Base-by-base conservation (phyloP, 345 rosid genomes). In the Gossypioides kirkii region DNA sequence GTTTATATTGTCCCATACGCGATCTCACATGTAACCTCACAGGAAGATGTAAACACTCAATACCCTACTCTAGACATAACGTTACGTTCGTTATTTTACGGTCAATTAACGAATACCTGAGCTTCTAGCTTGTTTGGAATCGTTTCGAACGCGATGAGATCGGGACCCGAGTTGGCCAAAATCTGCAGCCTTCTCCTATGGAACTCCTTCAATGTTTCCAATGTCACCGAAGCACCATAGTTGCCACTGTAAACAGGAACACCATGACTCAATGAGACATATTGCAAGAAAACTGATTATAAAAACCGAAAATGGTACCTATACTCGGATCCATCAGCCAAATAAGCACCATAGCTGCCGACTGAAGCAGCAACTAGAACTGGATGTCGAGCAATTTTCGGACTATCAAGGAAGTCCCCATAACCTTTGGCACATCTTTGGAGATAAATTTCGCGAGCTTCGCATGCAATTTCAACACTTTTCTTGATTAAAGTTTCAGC, bases 291-390 rank as follows among this genome's bases (percentile, higher is more conserved):
- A 25, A 54, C 26, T 20, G 20, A 16, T 58, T 11, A 11, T 25
- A 4, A 25, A 50, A 17, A 58, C 62, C 38, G 25, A 6, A 58
- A 25, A 25, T 58, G 28, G 62, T 46, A 87, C 97, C 93, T 91
- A 73, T 94, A 94, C 76, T 94, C 98, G 2, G 98, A 91, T 9
- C 96, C 98, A 82, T 91, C 97, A 25, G 97, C 93, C 77, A 94
- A 85, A 85, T 87, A 90, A 80, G 97, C 98, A 12, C 97, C 98
- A 74, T 94, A 94, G 84, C 96, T 94, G 71, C 98, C 97, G 12
- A 94, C 85, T n/a, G 97, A 94, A 68, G 94, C 96, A 53, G 97
- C 97, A 8, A 94, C 86, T 6, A 94, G 78, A 81, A 91, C 68
- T 0, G 98, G 96, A 46, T 82, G 85, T 28, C 70, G 47, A 17